Evolutionary conservation across 2,329 filamentous ascomycete species (phyloP), one percentile per base, ranked within the genome.

Genomic region (Chalaropsis ovoidea): DNA sequence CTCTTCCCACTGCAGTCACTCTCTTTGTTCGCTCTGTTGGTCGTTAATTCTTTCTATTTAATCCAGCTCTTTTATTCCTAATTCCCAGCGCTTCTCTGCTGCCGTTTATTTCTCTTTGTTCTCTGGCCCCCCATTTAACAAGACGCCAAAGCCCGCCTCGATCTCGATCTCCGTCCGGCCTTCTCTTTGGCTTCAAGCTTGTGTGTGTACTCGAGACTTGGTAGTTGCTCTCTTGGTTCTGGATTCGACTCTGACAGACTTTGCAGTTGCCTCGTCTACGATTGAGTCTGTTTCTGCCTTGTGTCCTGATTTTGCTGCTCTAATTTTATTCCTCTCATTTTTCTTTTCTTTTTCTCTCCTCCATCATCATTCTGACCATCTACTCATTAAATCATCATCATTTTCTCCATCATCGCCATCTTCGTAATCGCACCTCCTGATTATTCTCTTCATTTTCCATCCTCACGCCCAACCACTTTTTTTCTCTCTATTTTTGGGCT

Each of bases 401-500:
- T n/a, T 13, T 11, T 49, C 42, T 31, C 6, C 42, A 62, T 43
- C 24, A 60, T 54, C 22, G 11, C 60, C 54, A 45, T 43, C 43
- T 45, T 43, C 35, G 24, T 19, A 61, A 35, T 43, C 42, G 42
- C 54, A 58, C 8, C 47, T 52, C 47, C 47, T 52, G 47, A 52
- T 58, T 35, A 17, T n/a, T 58, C 15, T 31, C 27, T 19, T 58
- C 27, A 35, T 58, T 52, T 49, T 22, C n/a, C 27, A 31, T 31
- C 52, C 22, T 56, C 52, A 35, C 13, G 27, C 54, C 54, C 54
- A 39, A 39, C 54, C 54, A 58, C 27, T 39, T 35, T 58, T 49
- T 42, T 39, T 63, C 10, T 63, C 41, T 47, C 22, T 31, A 6
- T 56, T 47, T 54, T 24, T 24, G 5, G 4, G 8, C 35, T 39